Conservation (phyloP, 2,329 filamentous ascomycete species). For the Penicillium sp. region DNA sequence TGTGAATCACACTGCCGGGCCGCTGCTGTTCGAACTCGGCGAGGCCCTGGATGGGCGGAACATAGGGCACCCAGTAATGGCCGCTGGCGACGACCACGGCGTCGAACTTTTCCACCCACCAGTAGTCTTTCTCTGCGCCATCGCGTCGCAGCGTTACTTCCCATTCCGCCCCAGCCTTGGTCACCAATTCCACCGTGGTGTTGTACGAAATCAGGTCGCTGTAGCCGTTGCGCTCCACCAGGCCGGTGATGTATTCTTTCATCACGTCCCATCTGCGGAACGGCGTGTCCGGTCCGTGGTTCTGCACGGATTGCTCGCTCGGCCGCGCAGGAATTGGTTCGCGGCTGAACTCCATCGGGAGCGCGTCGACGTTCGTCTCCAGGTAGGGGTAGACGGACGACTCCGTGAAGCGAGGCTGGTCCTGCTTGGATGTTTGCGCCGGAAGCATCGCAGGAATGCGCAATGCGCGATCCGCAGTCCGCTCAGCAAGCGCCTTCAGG, state of each 20-base stretch:
- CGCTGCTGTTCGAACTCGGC: conserved; percentile 25
- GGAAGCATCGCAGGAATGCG: conserved; percentile 48
- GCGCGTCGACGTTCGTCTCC: conserved; percentile 24
- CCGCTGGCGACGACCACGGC: conserved; percentile 40
- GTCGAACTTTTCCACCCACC: conserved; percentile 40
- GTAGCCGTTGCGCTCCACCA: conserved; percentile 54
- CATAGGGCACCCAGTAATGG: conserved; percentile 38
- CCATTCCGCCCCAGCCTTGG: conserved; percentile 24
- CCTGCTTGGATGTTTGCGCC: conserved; percentile 38
- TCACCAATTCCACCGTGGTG: conserved; percentile 55
- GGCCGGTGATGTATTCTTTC: conserved; percentile 52
- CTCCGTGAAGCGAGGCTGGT: conserved; percentile 51
- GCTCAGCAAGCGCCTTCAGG: conserved; percentile 44
- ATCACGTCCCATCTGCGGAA: conserved; percentile 61
- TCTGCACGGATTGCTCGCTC: conserved; percentile 39
- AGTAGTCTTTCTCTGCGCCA: conserved; percentile 22
- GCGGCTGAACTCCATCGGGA: conserved; percentile 25
- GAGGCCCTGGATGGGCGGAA: conserved; percentile 36
- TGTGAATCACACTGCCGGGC: conserved; percentile 34
- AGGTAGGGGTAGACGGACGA: conserved; percentile 54
- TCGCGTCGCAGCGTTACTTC: conserved; percentile 26
- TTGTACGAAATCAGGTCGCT: conserved; percentile 43
- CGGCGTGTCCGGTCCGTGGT: conserved; percentile 56
- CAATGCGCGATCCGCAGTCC: conserved; percentile 50
- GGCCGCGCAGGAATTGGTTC: conserved; percentile 28